phyloP scores from a whole-genome alignment of 768 basidiomycete species.

The Pleurotus sapidus region DNA sequence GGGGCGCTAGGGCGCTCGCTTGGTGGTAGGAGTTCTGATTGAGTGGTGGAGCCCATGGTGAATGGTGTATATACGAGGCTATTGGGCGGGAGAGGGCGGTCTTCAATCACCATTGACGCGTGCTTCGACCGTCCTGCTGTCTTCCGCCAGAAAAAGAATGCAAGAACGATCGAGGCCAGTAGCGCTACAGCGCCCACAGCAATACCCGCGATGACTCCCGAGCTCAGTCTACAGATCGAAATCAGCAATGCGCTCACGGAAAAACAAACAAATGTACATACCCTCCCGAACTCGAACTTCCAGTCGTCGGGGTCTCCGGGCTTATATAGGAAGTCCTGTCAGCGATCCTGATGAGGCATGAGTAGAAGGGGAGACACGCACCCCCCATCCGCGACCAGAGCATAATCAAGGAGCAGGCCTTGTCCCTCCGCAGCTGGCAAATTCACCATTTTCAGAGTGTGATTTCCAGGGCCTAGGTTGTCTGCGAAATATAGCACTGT shows the following conservation, averaged over 20 bases:
- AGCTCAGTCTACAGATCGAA: background rate
- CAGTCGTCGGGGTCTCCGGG: background rate
- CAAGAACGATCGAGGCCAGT: background rate
- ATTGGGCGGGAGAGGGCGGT: background rate
- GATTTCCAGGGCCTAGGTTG: conserved; percentile 8
- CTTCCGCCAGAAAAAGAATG: background rate
- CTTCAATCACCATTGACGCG: background rate
- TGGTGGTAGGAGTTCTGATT: background rate
- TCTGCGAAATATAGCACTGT: conserved; percentile 2
- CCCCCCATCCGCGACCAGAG: background rate
- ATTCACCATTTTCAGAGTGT: background rate
- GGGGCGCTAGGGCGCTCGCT: background rate
- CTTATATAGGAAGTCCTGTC: background rate
- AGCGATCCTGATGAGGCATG: too few species aligned
- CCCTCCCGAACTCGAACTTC: background rate
- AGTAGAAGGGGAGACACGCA: background rate
- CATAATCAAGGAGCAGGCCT: conserved; percentile 8
- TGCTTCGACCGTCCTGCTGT: background rate
- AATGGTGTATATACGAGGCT: background rate
- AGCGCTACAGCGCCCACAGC: background rate
- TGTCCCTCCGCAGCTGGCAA: background rate
- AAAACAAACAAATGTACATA: background rate
- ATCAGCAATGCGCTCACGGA: background rate
- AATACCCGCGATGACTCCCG: conserved; percentile 1
- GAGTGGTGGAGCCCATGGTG: background rate